Base-by-base conservation (phyloP, 2,329 filamentous ascomycete genomes). In the Trichoderma atrobrunneum region DNA sequence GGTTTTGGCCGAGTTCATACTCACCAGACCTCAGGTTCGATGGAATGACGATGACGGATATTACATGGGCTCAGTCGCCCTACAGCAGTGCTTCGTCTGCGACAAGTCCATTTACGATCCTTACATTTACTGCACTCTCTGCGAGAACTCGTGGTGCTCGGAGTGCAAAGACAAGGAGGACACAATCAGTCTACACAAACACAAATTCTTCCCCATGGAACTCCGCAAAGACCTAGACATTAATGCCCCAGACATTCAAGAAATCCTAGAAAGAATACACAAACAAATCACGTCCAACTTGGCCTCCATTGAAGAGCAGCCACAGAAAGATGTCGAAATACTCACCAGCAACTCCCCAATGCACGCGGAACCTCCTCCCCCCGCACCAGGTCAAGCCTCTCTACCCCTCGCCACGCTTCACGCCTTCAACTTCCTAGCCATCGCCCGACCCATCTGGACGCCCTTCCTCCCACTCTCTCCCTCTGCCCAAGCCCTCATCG, bases 321-420 rank as follows among this genome's bases (percentile, higher is more conserved):
- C 54, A 10, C 30, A n/a, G 10, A 24, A 16, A 21, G 24, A 10
- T 4, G 39, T 10, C 36, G 11, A 34, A 34, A 12, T 10, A 2
- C 18, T 12, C 18, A 56, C 5, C 39, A 32, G 60, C 16, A 57
- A 21, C 48, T 7, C 48, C 3, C 48, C 48, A 54, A 24, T 10
- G 5, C 48, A 24, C 8, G 43, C 4, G 3, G 16, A 59, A 14
- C n/a, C 30, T 24, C 12, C 30, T n/a, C 18, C 10, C 5, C 26
- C 5, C 7, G 24, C 24, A 30, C 18, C 30, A 28, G 43, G 12
- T n/a, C 71, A 70, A 65, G 63, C 62, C 4, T 74, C 75, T 2
- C 71, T 78, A 0, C 76, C 76, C 7, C 75, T 78, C 10, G 77
- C 77, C 24, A 74, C 72, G 3, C 73, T 78, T 1, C 76, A 78